Conservation (phyloP, 164 flowering plant species). For the Hamamelis virginiana region DNA sequence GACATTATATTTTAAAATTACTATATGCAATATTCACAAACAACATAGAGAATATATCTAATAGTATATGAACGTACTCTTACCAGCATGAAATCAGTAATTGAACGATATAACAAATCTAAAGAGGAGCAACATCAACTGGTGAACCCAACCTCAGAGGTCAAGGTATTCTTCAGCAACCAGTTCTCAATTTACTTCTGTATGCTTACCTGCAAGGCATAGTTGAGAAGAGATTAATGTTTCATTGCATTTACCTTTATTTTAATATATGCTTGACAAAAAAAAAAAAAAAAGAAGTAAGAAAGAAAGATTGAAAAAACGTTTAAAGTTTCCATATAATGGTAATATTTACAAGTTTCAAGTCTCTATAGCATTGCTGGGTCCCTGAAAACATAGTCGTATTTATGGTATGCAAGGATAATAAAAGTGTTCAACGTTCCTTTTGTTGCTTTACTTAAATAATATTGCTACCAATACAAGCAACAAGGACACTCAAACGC, state of each 20-base stretch:
- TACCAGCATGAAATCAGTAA: conserved; percentile 74
- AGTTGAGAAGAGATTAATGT: not conserved
- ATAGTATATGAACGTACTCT: conserved; percentile 6
- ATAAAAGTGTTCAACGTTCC: too few species aligned
- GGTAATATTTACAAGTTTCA: not conserved
- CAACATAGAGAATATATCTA: not conserved
- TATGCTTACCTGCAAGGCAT: conserved; percentile 5
- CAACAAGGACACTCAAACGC: too few species aligned
- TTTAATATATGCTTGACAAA: not conserved
- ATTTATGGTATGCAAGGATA: too few species aligned
- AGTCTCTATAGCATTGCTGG: not conserved
- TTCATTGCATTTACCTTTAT: not conserved
- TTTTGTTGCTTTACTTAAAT: too few species aligned
- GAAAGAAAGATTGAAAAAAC: too few species aligned
- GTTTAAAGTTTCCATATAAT: not conserved
- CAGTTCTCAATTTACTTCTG: not conserved
- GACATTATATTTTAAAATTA: too few species aligned
- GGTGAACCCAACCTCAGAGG: conserved; percentile 57
- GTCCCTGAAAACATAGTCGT: not conserved
- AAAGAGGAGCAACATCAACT: conserved; percentile 65
- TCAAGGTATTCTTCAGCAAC: conserved; percentile 54
- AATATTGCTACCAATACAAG: too few species aligned
- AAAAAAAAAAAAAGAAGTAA: too few species aligned
- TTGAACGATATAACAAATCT: conserved; percentile 66
- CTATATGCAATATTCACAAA: too few species aligned